phyloP scores from a whole-genome alignment of 306 rosid genomes.

The Glycine soja region DNA sequence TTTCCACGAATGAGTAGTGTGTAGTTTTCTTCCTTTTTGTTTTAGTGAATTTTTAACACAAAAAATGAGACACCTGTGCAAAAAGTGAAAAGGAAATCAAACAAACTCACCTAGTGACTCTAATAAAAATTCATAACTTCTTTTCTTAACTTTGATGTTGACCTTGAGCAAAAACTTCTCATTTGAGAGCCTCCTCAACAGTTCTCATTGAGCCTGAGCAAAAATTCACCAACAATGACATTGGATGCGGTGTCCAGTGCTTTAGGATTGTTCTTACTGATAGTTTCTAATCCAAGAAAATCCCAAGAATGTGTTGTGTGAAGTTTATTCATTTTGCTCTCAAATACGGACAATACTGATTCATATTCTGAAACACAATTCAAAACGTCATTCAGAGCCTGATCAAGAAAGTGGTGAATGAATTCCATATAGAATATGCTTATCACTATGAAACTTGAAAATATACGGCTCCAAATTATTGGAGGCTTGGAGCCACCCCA shows the following conservation, averaged over 20 bases:
- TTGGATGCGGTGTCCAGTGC: slow-evolving; percentile 51
- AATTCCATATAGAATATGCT: not conserved
- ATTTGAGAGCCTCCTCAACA: too few relatives aligned
- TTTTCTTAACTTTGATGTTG: too few relatives aligned
- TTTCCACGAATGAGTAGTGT: too few relatives aligned
- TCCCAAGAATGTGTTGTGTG: slow-evolving; percentile 79
- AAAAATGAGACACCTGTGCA: too few relatives aligned
- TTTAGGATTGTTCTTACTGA: slow-evolving; percentile 39
- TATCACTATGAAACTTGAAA: not conserved
- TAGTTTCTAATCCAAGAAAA: slow-evolving; percentile 61
- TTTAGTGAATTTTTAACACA: too few relatives aligned
- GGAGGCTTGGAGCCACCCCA: slow-evolving; percentile 9
- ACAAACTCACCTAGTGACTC: too few relatives aligned
- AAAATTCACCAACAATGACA: slow-evolving; percentile 74
- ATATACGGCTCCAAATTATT: not conserved
- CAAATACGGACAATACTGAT: slow-evolving; percentile 64
- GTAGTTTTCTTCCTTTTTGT: too few relatives aligned
- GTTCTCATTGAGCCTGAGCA: too few relatives aligned
- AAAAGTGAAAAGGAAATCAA: too few relatives aligned
- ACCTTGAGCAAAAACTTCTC: too few relatives aligned
- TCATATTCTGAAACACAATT: slow-evolving; percentile 56
- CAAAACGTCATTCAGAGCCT: slow-evolving; percentile 28
- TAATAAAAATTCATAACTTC: too few relatives aligned
- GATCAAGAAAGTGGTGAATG: not conserved
- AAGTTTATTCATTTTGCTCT: slow-evolving; percentile 67